Conservation (phyloP, 331 rosid species). For the Ulmus americana region DNA sequence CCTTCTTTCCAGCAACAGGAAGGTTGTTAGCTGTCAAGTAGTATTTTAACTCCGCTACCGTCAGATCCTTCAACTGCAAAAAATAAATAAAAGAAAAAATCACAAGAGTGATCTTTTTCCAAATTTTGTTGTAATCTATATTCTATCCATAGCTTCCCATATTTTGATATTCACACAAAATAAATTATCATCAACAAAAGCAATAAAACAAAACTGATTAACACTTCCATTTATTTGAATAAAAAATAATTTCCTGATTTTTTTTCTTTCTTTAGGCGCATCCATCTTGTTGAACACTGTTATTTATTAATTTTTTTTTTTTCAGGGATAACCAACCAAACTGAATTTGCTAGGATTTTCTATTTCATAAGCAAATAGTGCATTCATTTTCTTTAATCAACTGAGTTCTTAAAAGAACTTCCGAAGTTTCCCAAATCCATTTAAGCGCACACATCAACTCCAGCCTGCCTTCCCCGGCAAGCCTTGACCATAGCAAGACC, state of each 20-base stretch:
- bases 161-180: neutral
- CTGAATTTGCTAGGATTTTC: neutral
- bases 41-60: conserved; percentile 61
- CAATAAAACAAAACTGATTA: neutral
- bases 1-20: conserved; percentile 87
- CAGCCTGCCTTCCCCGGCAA: neutral
- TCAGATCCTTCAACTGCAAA: conserved; percentile 80
- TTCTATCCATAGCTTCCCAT: neutral
- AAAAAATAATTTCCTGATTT: neutral
- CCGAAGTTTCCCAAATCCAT: neutral
- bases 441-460: neutral
- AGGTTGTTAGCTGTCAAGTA: conserved; percentile 70
- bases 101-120: neutral
- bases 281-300: neutral
- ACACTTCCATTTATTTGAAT: neutral
- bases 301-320: too few species aligned
- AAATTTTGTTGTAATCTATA: neutral
- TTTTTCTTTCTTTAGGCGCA: neutral
- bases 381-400: neutral
- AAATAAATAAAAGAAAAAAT: conserved; percentile 25
- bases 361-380: neutral
- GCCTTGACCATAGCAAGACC: neutral
- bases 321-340: neutral
- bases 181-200: neutral
- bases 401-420: neutral